Conservation (phyloP, 768 basidiomycete genomes). For the Amyloporia xantha region DNA sequence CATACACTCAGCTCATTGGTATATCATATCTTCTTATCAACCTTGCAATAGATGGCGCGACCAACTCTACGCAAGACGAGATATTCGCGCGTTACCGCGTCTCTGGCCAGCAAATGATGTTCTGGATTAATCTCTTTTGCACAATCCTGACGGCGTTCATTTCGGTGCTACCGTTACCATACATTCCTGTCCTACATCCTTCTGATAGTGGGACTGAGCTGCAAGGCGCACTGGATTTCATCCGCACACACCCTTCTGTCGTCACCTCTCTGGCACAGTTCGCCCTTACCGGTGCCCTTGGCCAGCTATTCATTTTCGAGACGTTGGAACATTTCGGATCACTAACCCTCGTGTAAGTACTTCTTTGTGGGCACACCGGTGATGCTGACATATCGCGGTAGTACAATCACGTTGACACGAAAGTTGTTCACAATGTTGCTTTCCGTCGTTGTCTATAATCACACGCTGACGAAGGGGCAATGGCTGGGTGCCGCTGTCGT, state of each 20-base stretch:
- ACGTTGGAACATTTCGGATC: slow-evolving; percentile 89
- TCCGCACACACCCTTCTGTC: slow-evolving; percentile 71
- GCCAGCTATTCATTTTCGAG: slow-evolving; percentile 97
- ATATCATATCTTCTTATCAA: slow-evolving; percentile 76
- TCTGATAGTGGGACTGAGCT: slow-evolving; percentile 60
- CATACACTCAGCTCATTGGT: slow-evolving; percentile 63
- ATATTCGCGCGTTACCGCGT: slow-evolving; percentile 75
- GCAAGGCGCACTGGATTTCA: slow-evolving; percentile 60
- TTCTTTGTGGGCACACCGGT: no score
- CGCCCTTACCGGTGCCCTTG: slow-evolving; percentile 85
- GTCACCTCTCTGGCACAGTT: slow-evolving; percentile 73
- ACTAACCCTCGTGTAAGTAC: slow-evolving; percentile 76
- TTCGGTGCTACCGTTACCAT: slow-evolving; percentile 66
- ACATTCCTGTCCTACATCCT: slow-evolving; percentile 79
- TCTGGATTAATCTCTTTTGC: slow-evolving; percentile 90
- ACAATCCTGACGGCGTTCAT: slow-evolving; percentile 66
- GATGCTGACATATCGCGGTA: no score
- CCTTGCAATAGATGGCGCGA: slow-evolving; percentile 85
- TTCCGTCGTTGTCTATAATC: slow-evolving; percentile 88
- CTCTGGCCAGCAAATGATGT: slow-evolving; percentile 98
- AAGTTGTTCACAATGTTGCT: slow-evolving; percentile 98
- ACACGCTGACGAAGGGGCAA: slow-evolving; percentile 76
- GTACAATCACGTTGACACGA: slow-evolving; percentile 91
- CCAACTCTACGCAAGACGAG: slow-evolving; percentile 96
- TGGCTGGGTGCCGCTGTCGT: slow-evolving; percentile 92